phyloP scores from a whole-genome alignment of 192 early-diverging fungal species.

The Phlyctochytrium planicorne region DNA sequence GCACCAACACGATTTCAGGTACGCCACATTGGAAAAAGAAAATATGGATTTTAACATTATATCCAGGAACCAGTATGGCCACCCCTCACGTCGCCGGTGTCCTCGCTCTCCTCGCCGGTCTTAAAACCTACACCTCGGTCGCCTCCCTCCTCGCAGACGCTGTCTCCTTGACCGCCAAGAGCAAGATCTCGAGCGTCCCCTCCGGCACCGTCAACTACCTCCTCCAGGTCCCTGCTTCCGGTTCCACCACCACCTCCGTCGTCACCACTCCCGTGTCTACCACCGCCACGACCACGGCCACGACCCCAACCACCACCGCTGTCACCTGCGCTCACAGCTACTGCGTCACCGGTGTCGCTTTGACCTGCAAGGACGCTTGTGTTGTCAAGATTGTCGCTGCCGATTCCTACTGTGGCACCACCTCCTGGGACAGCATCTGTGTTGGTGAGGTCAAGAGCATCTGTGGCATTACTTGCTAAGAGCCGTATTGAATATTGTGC shows the following conservation, averaged over 20 bases:
- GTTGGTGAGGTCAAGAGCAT: constrained; percentile 25
- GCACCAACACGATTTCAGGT: constrained; percentile 10
- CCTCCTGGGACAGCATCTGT: constrained; percentile 26
- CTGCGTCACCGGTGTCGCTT: constrained; percentile 18
- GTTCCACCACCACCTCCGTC: background rate
- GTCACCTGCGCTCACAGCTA: constrained; percentile 27
- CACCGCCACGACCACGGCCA: background rate
- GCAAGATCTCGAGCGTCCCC: background rate
- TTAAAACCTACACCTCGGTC: background rate
- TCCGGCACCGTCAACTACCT: constrained; percentile 29
- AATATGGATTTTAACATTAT: no score
- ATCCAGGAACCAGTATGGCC: constrained; percentile 63
- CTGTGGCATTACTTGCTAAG: constrained; percentile 18
- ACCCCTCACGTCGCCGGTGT: constrained; percentile 57
- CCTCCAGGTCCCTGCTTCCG: constrained; percentile 20
- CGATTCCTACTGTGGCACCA: constrained; percentile 28
- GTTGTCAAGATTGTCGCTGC: constrained; percentile 28
- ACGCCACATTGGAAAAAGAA: no score
- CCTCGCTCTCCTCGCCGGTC: constrained; percentile 5
- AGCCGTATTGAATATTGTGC: no score
- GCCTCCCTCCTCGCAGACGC: background rate
- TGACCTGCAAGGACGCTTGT: constrained; percentile 25
- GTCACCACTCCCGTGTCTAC: background rate
- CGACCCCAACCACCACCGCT: background rate
- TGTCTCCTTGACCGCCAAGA: background rate